A percentile compares a stretch with the other conserved stretches of the same genome.
Conservation (phyloP, 768 basidiomycete species). For the Lyophyllum semitale region DNA sequence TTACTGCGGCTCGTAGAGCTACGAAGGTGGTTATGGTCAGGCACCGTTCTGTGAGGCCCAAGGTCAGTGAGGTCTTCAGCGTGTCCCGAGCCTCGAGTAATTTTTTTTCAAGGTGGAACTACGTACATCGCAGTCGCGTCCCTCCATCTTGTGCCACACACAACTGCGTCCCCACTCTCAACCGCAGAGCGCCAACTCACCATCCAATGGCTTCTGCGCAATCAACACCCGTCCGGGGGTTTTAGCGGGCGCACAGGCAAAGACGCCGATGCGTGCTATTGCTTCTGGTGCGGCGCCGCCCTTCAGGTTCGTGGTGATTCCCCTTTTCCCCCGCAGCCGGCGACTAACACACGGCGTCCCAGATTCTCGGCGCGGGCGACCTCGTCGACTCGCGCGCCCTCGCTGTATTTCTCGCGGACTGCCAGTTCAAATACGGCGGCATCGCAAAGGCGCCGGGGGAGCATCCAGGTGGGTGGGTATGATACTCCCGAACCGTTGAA, state of each 20-base stretch:
- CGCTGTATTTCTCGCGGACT: constrained; percentile 63
- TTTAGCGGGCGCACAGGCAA: constrained; percentile 91
- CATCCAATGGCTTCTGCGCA: constrained; percentile 75
- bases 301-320: constrained; percentile 55
- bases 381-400: constrained; percentile 61
- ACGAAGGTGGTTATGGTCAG: constrained; percentile 93
- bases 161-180: constrained; percentile 27
- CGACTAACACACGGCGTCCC: background rate
- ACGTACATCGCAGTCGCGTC: constrained; percentile 91
- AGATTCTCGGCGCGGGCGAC: constrained; percentile 71
- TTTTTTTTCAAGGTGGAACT: constrained; percentile 69
- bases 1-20: constrained; percentile 54
- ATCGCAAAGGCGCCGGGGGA: constrained; percentile 84
- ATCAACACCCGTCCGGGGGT: constrained; percentile 72
- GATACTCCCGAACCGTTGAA: background rate
- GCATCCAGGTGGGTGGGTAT: constrained; percentile 59
- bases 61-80: constrained; percentile 44
- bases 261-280: constrained; percentile 90
- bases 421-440: constrained; percentile 90
- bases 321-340: background rate
- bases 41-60: constrained; percentile 81
- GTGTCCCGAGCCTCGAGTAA: background rate
- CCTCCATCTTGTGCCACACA: constrained; percentile 51
- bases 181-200: constrained; percentile 51
- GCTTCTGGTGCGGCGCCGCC: constrained; percentile 91